These are phyloP conservation scores for Ananas comosus DNA, from an alignment of 176 grass and related monocot species.

Conservation along the genomic window DNA sequence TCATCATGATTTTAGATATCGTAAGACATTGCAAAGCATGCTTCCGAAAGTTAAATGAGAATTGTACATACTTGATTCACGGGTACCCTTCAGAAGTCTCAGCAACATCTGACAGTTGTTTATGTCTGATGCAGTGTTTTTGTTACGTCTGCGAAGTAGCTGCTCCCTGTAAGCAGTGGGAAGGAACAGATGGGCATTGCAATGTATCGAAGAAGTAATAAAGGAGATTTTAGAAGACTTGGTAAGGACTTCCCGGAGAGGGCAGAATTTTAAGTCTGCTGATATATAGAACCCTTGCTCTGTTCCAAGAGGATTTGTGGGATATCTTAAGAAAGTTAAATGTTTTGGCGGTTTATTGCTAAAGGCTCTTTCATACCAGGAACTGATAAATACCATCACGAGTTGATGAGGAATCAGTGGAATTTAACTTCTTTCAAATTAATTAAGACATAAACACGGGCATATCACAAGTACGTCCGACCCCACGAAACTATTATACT, in stretches of 20 bases:
- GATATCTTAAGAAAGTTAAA: no score
- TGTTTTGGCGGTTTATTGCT: no score
- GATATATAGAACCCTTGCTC: not conserved
- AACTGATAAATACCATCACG: no score
- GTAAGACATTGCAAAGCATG: not conserved
- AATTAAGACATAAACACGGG: no score
- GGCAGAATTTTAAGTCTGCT: not conserved
- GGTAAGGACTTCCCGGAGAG: not conserved
- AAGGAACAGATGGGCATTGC: slow-evolving; percentile 25
- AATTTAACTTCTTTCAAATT: no score
- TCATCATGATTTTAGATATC: not conserved
- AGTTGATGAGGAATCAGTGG: no score
- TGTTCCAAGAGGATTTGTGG: no score
- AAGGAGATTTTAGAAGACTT: not conserved
- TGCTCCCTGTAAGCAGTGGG: slow-evolving; percentile 26
- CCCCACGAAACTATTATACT: no score
- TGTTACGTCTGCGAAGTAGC: slow-evolving; percentile 21
- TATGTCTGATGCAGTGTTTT: slow-evolving; percentile 24
- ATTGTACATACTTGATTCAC: not conserved
- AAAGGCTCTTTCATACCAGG: no score
- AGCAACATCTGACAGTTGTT: not conserved
- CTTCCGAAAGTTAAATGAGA: not conserved
- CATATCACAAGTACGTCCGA: no score
- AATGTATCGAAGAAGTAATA: slow-evolving; percentile 11
- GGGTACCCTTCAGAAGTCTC: not conserved